A percentile compares a stretch with the other conserved stretches of the same genome.
Evolutionary conservation across 2,329 filamentous ascomycete genomes (phyloP).

Genomic region (Hirsutella minnesotensis): DNA sequence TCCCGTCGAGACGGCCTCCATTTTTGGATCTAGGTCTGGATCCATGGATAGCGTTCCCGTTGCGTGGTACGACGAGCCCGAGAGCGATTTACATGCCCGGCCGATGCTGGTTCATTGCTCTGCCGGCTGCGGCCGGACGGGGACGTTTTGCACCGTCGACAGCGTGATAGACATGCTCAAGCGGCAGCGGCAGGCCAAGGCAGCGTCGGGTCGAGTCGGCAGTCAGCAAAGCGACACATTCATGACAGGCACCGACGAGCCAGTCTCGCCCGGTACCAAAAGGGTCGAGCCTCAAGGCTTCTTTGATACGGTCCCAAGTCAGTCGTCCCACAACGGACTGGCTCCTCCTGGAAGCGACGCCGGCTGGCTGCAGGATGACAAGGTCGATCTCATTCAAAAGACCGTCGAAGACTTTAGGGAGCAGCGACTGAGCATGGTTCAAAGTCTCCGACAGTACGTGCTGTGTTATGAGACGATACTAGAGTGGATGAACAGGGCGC

Average conservation of each 20-base stretch:
- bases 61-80: conserved; percentile 47
- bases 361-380: conserved; percentile 57
- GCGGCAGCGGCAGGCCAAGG: conserved; percentile 49
- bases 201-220: conserved; percentile 7
- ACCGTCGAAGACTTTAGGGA: conserved; percentile 84
- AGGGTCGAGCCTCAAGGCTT: conserved; percentile 11
- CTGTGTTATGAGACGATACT: conserved; percentile 92
- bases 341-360: conserved; percentile 25
- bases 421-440: conserved; percentile 92
- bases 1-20: conserved; percentile 31
- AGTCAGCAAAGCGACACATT: conserved; percentile 31
- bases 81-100: conserved; percentile 36
- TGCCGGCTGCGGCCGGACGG: conserved; percentile 88
- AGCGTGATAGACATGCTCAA: conserved; percentile 95
- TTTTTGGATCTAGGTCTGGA: conserved; percentile 18
- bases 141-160: conserved; percentile 93
- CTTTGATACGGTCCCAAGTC: conserved; percentile 7
- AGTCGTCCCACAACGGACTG: conserved; percentile 5
- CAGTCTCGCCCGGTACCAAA: conserved; percentile 15
- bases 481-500: conserved; percentile 61
- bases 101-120: conserved; percentile 92
- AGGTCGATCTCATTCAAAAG: conserved; percentile 67
- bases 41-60: conserved; percentile 20
- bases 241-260: conserved; percentile 26
- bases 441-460: conserved; percentile 85